These are phyloP conservation scores for Penstemon barbatus DNA, from an alignment of 257 asterid species.

Conservation along the genomic window DNA sequence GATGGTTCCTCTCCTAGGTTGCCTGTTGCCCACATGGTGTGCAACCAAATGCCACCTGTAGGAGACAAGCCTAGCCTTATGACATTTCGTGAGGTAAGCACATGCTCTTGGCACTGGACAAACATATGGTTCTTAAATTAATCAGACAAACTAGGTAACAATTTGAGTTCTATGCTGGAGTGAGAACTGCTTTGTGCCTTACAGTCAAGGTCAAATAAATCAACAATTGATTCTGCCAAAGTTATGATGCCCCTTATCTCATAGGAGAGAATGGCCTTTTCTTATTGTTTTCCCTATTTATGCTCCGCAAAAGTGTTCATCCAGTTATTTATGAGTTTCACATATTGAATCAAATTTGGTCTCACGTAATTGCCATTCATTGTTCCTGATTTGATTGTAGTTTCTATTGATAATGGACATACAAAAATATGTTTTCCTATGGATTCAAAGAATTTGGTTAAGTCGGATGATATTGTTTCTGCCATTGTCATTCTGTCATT, in stretches of 20 bases:
- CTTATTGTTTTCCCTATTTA: not conserved
- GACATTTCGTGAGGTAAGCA: conserved; percentile 93
- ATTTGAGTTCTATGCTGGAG: not conserved
- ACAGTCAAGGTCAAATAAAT: not conserved
- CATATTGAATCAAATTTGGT: not conserved
- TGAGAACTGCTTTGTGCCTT: conserved; percentile 8
- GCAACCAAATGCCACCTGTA: conserved; percentile 99
- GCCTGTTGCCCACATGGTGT: conserved; percentile 98
- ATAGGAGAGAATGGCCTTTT: not conserved
- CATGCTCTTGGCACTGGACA: conserved; percentile 19
- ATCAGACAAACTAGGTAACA: conserved; percentile 5
- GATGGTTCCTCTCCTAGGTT: conserved; percentile 80
- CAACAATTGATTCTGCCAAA: not conserved
- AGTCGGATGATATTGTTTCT: no score
- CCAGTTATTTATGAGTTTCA: not conserved
- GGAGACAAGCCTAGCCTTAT: conserved; percentile 98
- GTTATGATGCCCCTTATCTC: not conserved
- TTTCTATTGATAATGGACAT: not conserved
- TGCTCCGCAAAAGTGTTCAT: not conserved
- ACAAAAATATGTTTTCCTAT: not conserved
- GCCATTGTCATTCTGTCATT: not conserved
- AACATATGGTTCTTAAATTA: conserved; percentile 20
- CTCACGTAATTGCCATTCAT: not conserved
- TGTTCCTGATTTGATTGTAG: not conserved
- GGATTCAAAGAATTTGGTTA: not conserved